A percentile compares a stretch with the other conserved stretches of the same genome.
Evolutionary conservation across 768 basidiomycete genomes (phyloP).

Genomic region (Serendipita vermifera): DNA sequence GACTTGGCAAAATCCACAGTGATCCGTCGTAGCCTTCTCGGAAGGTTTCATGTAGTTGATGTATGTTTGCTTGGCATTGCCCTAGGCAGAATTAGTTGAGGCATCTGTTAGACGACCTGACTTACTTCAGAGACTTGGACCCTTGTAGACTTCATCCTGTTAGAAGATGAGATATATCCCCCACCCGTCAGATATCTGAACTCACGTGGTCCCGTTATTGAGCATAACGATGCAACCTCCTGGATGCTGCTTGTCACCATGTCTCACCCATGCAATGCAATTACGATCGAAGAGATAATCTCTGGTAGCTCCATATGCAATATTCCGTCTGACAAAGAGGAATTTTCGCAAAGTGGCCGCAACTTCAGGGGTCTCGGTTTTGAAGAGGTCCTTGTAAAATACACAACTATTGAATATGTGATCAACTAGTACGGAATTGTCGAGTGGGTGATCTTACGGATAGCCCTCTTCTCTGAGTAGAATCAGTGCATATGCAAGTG

Average conservation of each 20-base stretch:
- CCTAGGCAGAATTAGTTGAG: not conserved
- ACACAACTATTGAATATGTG: conserved; percentile 42
- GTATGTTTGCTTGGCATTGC: not conserved
- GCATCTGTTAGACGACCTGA: conserved; percentile 1
- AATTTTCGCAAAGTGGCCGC: conserved; percentile 41
- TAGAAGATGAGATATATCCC: too few species aligned
- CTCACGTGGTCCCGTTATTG: conserved; percentile 35
- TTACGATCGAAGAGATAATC: conserved; percentile 50
- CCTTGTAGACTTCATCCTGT: too few species aligned
- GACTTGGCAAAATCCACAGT: not conserved
- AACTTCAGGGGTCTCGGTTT: conserved; percentile 40
- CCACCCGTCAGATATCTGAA: too few species aligned
- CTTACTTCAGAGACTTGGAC: not conserved
- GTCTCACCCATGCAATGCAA: conserved; percentile 65
- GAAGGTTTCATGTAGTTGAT: not conserved
- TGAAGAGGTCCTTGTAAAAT: conserved; percentile 75
- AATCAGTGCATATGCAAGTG: conserved; percentile 71
- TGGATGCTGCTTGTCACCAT: conserved; percentile 37
- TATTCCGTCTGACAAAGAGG: conserved; percentile 47
- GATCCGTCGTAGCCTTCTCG: not conserved
- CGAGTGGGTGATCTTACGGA: conserved; percentile 40
- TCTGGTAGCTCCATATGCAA: conserved; percentile 48
- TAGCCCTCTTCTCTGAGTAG: conserved; percentile 55
- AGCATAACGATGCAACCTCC: conserved; percentile 58
- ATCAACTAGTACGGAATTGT: not conserved